These are phyloP conservation scores for Sclerotiophoma versabilis DNA, from an alignment of 2,329 filamentous ascomycete genomes.

Conservation along the genomic window DNA sequence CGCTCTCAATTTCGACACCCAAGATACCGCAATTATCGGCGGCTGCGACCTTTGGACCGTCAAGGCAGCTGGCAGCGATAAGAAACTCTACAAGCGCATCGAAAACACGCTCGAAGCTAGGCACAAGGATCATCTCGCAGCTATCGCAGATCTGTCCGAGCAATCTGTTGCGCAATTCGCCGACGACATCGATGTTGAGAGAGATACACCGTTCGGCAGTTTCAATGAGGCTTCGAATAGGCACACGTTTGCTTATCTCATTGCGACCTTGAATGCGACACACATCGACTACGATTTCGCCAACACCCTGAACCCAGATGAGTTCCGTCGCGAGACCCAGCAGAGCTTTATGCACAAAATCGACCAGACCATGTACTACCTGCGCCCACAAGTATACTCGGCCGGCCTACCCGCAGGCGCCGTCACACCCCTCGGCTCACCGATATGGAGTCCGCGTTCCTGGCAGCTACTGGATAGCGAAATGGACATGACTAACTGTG, in stretches of 20 bases:
- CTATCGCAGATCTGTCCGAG: constrained; percentile 86
- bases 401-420: constrained; percentile 54
- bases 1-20: constrained; percentile 93
- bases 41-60: constrained; percentile 97
- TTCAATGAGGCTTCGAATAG: constrained; percentile 88
- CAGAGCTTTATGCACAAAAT: constrained; percentile 84
- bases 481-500: constrained; percentile 89
- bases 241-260: constrained; percentile 92
- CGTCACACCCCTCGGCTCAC: constrained; percentile 58
- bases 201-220: constrained; percentile 89
- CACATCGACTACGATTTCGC: constrained; percentile 98
- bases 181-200: constrained; percentile 73
- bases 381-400: constrained; percentile 68
- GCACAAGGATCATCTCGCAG: constrained; percentile 84
- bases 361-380: constrained; percentile 83
- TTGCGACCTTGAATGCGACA: constrained; percentile 94
- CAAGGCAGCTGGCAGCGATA: constrained; percentile 92
- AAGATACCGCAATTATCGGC: constrained; percentile 89
- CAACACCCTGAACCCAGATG: constrained; percentile 83
- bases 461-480: constrained; percentile 94
- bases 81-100: constrained; percentile 96
- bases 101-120: constrained; percentile 90
- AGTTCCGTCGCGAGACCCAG: constrained; percentile 86
- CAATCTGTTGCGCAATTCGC: constrained; percentile 77
- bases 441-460: constrained; percentile 86